Evolutionary conservation across 1,284 basidiomycete species (phyloP).

Genomic region (Microbotryum lychnidis-dioicae): DNA sequence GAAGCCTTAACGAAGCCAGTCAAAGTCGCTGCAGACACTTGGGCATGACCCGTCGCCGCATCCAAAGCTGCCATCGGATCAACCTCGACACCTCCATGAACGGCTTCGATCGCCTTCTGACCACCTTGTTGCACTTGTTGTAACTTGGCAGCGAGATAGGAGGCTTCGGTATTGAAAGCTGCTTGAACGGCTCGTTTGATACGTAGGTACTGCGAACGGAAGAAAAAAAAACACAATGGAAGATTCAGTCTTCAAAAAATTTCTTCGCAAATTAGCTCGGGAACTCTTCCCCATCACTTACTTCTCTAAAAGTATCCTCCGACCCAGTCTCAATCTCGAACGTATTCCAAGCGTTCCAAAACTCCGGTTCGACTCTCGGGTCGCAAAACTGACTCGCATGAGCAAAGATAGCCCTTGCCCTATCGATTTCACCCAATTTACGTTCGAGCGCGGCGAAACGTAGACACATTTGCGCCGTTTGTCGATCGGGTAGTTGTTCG

Average conservation of each 20-base stretch:
- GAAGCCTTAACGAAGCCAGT: slow-evolving; percentile 18
- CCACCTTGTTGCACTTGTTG: slow-evolving; percentile 10
- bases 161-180: slow-evolving; percentile 90
- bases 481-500: slow-evolving; percentile 80
- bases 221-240: not conserved
- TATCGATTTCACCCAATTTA: slow-evolving; percentile 97
- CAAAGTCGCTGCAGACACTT: not conserved
- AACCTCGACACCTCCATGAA: slow-evolving; percentile 9
- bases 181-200: slow-evolving; percentile 98
- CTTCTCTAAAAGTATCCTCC: slow-evolving; percentile 97
- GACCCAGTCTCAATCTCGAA: slow-evolving; percentile 98
- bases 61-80: slow-evolving; percentile 31
- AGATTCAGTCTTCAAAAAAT: not conserved
- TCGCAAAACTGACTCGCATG: slow-evolving; percentile 99
- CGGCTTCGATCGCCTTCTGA: slow-evolving; percentile 16
- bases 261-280: too few species aligned
- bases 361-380: slow-evolving; percentile 75
- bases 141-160: slow-evolving; percentile 40
- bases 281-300: slow-evolving; percentile 43
- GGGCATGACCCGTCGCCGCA: slow-evolving; percentile 1
- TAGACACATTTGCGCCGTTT: slow-evolving; percentile 96
- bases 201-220: slow-evolving; percentile 48
- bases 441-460: slow-evolving; percentile 93
- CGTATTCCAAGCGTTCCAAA: slow-evolving; percentile 94
- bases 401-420: slow-evolving; percentile 90